Evolutionary conservation across 179 eudicot genomes (phyloP).

Genomic region (Amaranthus tricolor): DNA sequence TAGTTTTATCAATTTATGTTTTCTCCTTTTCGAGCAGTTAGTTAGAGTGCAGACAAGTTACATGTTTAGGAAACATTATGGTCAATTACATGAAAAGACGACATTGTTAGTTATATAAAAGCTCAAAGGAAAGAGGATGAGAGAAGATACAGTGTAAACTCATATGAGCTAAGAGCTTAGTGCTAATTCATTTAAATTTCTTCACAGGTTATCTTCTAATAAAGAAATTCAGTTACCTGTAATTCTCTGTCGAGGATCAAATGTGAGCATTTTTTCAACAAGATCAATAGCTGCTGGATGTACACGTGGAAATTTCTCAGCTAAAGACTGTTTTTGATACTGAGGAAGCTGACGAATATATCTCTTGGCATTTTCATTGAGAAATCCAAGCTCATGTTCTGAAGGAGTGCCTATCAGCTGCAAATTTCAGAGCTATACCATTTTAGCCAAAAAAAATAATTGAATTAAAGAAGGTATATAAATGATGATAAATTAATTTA

Average conservation of each 20-base stretch:
- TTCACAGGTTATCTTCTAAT: background rate
- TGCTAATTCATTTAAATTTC: background rate
- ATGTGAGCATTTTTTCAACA: constrained; percentile 86
- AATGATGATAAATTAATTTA: no score
- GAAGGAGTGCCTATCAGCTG: constrained; percentile 95
- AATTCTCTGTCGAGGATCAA: constrained; percentile 82
- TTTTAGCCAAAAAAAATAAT: constrained; percentile 13
- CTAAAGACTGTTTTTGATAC: constrained; percentile 64
- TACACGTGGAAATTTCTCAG: constrained; percentile 72
- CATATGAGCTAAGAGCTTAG: background rate
- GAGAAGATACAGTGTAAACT: background rate
- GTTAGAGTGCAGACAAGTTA: no score
- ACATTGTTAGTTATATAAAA: background rate
- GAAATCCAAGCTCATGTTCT: constrained; percentile 67
- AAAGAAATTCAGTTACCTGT: constrained; percentile 52
- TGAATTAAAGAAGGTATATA: no score
- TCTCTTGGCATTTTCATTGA: constrained; percentile 91
- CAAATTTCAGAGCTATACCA: constrained; percentile 19
- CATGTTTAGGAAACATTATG: background rate
- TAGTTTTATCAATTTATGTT: no score
- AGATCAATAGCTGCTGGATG: constrained; percentile 81
- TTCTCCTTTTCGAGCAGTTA: no score
- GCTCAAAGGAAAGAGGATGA: background rate
- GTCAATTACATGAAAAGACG: background rate
- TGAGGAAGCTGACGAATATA: constrained; percentile 74